A percentile compares a stretch with the other conserved stretches of the same genome.
These are phyloP conservation scores for Berkeleyomyces rouxiae DNA, from an alignment of 2,329 filamentous ascomycete species.

Conservation along the genomic window DNA sequence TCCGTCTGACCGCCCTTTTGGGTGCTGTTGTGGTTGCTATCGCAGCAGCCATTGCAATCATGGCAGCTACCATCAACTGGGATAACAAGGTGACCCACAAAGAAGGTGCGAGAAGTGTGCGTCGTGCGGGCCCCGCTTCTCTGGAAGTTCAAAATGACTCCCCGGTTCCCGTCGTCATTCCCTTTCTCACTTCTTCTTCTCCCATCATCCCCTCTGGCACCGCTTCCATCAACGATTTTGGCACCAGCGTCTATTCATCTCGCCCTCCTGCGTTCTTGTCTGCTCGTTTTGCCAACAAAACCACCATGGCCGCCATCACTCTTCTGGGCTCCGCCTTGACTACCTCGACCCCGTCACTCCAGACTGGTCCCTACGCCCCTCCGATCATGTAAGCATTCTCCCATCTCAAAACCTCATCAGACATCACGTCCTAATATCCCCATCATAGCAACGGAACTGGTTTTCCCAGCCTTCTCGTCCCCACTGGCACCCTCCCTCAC, in stretches of 20 bases:
- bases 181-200: slow-evolving; percentile 6
- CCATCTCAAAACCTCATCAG: not conserved
- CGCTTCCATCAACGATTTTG: not conserved
- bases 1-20: slow-evolving; percentile 2
- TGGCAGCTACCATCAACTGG: slow-evolving; percentile 1
- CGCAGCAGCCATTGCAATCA: slow-evolving; percentile 1
- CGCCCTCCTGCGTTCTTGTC: not conserved
- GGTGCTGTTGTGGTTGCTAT: slow-evolving; percentile 7
- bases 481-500: not conserved
- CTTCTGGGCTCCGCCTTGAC: slow-evolving; percentile 8
- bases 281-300: not conserved
- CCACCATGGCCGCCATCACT: slow-evolving; percentile 9
- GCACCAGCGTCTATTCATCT: not conserved
- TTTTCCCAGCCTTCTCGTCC: not conserved
- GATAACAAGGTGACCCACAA: slow-evolving; percentile 3
- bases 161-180: not conserved
- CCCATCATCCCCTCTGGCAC: not conserved
- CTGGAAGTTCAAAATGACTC: not conserved
- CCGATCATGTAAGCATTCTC: slow-evolving; percentile 6
- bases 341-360: not conserved
- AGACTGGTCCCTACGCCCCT: not conserved
- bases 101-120: not conserved
- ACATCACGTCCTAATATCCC: not conserved
- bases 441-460: not conserved
- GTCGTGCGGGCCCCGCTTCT: slow-evolving; percentile 5